A percentile compares a stretch with the other conserved stretches of the same genome.
phyloP scores from a whole-genome alignment of 768 basidiomycete species.

The Artomyces pyxidatus region DNA sequence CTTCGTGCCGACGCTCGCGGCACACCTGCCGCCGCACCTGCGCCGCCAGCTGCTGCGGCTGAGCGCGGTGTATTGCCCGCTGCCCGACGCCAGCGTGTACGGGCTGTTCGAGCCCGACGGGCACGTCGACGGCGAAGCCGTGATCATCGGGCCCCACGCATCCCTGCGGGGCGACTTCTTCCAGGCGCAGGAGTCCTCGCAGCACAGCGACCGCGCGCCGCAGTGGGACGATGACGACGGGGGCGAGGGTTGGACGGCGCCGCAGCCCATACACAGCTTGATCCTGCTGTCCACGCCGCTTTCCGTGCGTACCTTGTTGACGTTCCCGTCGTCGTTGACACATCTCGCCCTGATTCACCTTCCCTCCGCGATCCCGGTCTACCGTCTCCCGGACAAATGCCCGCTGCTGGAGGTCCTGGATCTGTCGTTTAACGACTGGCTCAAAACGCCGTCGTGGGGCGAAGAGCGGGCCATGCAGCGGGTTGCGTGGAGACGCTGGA shows the following conservation, averaged over 20 bases:
- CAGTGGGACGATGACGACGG: conserved; percentile 5
- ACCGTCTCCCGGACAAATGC: conserved; percentile 49
- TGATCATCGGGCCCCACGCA: conserved; percentile 52
- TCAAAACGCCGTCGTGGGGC: conserved; percentile 22
- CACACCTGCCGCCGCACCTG: conserved; percentile 50
- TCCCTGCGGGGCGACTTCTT: conserved; percentile 38
- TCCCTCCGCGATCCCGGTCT: conserved; percentile 38
- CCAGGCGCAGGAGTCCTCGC: conserved; percentile 4
- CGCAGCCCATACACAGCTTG: conserved; percentile 34
- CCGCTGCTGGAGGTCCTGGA: conserved; percentile 59
- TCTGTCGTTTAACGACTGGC: conserved; percentile 57
- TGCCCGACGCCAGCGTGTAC: conserved; percentile 41
- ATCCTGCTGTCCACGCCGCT: conserved; percentile 44
- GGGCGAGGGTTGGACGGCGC: neutral
- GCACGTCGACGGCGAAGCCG: conserved; percentile 54
- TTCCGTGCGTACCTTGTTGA: conserved; percentile 33
- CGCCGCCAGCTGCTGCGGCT: conserved; percentile 51
- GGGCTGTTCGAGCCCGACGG: conserved; percentile 41
- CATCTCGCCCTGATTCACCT: conserved; percentile 52
- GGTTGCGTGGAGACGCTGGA: conserved; percentile 53
- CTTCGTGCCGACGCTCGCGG: conserved; percentile 34
- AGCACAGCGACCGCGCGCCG: neutral
- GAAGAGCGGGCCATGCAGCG: conserved; percentile 34
- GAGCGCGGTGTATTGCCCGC: conserved; percentile 48
- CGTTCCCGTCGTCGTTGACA: conserved; percentile 58